Evolutionary conservation across 495 filamentous ascomycete species (phyloP).

Genomic region (Astrocystis sublimbata): DNA sequence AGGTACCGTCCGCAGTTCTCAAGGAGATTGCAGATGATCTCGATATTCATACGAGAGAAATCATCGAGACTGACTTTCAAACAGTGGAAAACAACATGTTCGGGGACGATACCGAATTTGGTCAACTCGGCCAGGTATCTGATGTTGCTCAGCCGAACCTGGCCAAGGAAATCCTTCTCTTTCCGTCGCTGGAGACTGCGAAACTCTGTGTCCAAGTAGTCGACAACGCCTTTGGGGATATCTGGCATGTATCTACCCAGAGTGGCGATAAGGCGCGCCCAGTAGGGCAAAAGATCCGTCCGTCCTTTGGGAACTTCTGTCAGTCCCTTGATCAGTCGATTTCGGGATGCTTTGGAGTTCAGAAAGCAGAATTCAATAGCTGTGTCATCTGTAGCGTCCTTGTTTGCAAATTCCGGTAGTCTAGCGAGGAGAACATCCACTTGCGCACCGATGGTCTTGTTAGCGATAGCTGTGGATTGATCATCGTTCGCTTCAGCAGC

Average conservation of each 20-base stretch:
- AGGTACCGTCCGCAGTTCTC: constrained; percentile 97
- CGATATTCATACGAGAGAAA: constrained; percentile 97
- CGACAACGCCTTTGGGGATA: constrained; percentile 85
- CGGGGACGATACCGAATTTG: constrained; percentile 96
- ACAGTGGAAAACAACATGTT: constrained; percentile 98
- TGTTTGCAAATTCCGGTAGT: constrained; percentile 84
- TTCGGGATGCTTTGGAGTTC: constrained; percentile 96
- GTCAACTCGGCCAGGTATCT: constrained; percentile 96
- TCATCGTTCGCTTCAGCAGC: constrained; percentile 62
- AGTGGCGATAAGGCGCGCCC: constrained; percentile 89
- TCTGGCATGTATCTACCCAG: constrained; percentile 93
- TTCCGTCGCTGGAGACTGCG: constrained; percentile 97
- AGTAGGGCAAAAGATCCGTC: constrained; percentile 85
- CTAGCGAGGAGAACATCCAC: constrained; percentile 88
- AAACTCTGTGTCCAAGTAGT: constrained; percentile 95
- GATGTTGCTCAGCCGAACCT: constrained; percentile 91
- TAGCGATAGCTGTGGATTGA: constrained; percentile 88
- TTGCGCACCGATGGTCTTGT: constrained; percentile 96
- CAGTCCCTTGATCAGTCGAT: constrained; percentile 87
- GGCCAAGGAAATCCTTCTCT: constrained; percentile 93
- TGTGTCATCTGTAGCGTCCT: constrained; percentile 87
- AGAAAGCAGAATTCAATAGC: constrained; percentile 97
- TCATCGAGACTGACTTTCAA: constrained; percentile 97
- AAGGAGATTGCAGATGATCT: constrained; percentile 95
- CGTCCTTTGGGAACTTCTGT: constrained; percentile 94